Evolutionary conservation across 805 yeast genomes (phyloP).

Genomic region (Starmerella khaoyaiensis): DNA sequence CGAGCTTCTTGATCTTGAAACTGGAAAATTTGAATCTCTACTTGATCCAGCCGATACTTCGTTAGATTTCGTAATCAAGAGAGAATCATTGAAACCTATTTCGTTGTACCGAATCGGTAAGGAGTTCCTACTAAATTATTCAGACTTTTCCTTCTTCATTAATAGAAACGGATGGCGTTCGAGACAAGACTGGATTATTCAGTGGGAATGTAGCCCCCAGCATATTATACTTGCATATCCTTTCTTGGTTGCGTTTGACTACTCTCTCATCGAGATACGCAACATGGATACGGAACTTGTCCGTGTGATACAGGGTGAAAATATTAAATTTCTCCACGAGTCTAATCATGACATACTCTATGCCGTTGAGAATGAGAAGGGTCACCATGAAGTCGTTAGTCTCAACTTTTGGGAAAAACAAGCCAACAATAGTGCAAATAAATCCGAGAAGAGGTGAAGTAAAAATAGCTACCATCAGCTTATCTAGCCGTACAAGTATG

Average conservation of each 20-base stretch:
- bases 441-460: background rate
- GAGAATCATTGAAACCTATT: constrained; percentile 75
- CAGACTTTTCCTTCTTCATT: constrained; percentile 89
- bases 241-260: constrained; percentile 79
- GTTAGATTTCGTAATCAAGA: constrained; percentile 76
- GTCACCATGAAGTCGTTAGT: constrained; percentile 83
- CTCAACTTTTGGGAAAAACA: constrained; percentile 65
- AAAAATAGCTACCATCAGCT: background rate
- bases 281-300: constrained; percentile 76
- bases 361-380: constrained; percentile 81
- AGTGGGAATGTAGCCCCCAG: constrained; percentile 95
- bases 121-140: constrained; percentile 76
- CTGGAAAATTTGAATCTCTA: constrained; percentile 73
- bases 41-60: constrained; percentile 98
- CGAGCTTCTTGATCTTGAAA: constrained; percentile 79
- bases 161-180: constrained; percentile 95
- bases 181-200: constrained; percentile 81
- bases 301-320: constrained; percentile 83
- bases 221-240: constrained; percentile 91
- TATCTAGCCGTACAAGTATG: background rate
- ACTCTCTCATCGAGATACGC: constrained; percentile 79
- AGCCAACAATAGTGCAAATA: constrained; percentile 1
- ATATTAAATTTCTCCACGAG: constrained; percentile 75
- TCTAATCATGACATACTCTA: constrained; percentile 87
- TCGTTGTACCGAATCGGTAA: constrained; percentile 82